Evolutionary conservation across 352 stramenopile species (phyloP).

Genomic region (Globisporangium paddicum): DNA sequence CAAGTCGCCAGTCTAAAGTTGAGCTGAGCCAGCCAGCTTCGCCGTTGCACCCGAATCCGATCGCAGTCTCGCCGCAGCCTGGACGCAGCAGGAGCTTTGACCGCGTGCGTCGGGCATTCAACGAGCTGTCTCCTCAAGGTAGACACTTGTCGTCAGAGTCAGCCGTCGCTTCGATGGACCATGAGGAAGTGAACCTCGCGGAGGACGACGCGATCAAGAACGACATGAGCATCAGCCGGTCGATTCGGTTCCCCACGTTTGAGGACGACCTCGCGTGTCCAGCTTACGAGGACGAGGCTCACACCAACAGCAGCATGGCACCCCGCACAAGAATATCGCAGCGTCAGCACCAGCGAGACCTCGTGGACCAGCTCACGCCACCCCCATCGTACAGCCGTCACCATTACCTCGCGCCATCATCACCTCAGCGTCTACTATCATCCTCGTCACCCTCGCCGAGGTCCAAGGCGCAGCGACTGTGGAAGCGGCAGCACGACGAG

Average conservation of each 20-base stretch:
- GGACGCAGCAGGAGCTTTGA: conserved; percentile 23
- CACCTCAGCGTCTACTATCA: conserved; percentile 9
- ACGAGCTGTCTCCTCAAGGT: conserved; percentile 8
- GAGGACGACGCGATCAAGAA: conserved; percentile 17
- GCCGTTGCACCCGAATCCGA: not conserved
- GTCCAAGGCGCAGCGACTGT: conserved; percentile 15
- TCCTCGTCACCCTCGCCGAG: conserved; percentile 17
- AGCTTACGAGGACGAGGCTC: conserved; percentile 42
- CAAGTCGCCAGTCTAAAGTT: not conserved
- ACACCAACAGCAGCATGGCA: not conserved
- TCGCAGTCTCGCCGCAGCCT: not conserved
- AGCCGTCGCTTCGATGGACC: not conserved
- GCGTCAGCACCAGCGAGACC: not conserved
- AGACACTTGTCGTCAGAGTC: too few species aligned
- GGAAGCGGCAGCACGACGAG: conserved; percentile 22
- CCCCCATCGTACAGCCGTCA: not conserved
- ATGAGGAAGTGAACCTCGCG: conserved; percentile 11
- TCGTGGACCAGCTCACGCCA: not conserved
- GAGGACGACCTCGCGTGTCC: conserved; percentile 57
- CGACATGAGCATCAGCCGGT: conserved; percentile 18
- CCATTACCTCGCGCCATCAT: not conserved
- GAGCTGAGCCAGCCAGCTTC: not conserved
- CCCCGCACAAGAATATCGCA: not conserved
- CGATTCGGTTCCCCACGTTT: conserved; percentile 33
- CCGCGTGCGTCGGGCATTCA: conserved; percentile 19